Base-by-base conservation (phyloP, 371 early-diverging fungal genomes). In the Mortierella polycephala region DNA sequence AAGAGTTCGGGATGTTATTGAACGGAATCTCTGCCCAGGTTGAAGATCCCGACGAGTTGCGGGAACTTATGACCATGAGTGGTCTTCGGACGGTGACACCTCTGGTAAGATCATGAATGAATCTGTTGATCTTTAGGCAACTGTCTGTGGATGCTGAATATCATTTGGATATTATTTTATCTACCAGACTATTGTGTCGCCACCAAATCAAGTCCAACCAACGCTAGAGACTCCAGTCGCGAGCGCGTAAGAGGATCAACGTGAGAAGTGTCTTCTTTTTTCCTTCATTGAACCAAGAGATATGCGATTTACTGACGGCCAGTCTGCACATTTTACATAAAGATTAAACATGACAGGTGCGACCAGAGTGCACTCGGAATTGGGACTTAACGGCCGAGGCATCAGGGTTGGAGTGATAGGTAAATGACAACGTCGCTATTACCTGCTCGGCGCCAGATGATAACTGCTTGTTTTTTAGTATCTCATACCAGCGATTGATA, bases 381-480 rank as follows among this genome's bases (percentile, higher is more conserved):
- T 76, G 10, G 60, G 63, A 7, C 41, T 76, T 23, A 71, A 51
- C 3, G 93, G 93, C 56, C 80, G 83, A 18, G 91, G 87, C 0
- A 69, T 90, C 81, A 88, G 86, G 60, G 87, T 92, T 21, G 91
- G 89, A 11, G 75, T 92, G 21, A 89, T 92, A 54, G 92, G 76
- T 75, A 75, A 63, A 30, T 12, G 18, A 18, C n/a, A 10, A 5
- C 10, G n/a, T 39, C 5, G 47, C 21, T 16, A 46, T 47, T n/a
- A 52, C n/a, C 4, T 20, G 1, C 4, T 30, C 50, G 20, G 49
- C 39, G 46, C 41, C 23, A 44, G 59, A 16, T 52, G 39, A 7
- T 41, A 14, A 44, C 20, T 20, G 20, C n/a, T 5, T 45, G 16
- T 0, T 9, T 16, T 23, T 52, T 14, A n/a, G 14, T n/a, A 46